phyloP scores from a whole-genome alignment of 2,329 filamentous ascomycete genomes.

The Blastomyces percursus region DNA sequence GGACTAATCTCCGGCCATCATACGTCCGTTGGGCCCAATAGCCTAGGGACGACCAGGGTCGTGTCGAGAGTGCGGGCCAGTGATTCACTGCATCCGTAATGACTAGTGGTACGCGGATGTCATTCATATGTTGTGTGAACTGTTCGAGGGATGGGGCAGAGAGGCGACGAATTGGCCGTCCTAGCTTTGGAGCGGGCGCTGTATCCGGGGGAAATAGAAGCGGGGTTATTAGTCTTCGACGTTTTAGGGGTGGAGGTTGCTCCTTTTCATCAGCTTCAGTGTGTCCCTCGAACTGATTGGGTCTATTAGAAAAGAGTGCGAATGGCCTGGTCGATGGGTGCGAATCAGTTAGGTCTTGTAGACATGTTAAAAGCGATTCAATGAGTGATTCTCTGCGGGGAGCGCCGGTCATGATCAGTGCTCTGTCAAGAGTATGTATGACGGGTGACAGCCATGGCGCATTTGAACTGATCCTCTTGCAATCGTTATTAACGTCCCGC shows the following conservation, averaged over 20 bases:
- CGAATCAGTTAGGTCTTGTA: slow-evolving; percentile 20
- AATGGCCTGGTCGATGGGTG: slow-evolving; percentile 5
- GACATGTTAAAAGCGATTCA: slow-evolving; percentile 25
- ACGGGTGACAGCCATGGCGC: slow-evolving; percentile 45
- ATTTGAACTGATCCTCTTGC: slow-evolving; percentile 13
- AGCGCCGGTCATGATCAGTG: slow-evolving; percentile 63
- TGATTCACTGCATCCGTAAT: slow-evolving; percentile 53
- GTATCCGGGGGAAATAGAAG: slow-evolving; percentile 26
- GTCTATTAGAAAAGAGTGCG: neutral
- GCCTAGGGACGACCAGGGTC: slow-evolving; percentile 58
- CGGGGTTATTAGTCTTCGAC: slow-evolving; percentile 20
- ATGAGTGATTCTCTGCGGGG: slow-evolving; percentile 42
- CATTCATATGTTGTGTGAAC: slow-evolving; percentile 52
- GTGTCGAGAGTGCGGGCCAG: slow-evolving; percentile 65
- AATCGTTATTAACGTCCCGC: slow-evolving; percentile 5
- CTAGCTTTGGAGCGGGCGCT: slow-evolving; percentile 25
- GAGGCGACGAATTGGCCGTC: slow-evolving; percentile 31
- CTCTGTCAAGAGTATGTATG: slow-evolving; percentile 60
- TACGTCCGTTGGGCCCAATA: slow-evolving; percentile 70
- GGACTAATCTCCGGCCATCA: slow-evolving; percentile 65
- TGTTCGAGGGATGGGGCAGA: slow-evolving; percentile 43
- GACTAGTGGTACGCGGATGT: slow-evolving; percentile 49
- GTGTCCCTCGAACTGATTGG: slow-evolving; percentile 6
- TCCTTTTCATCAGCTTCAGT: slow-evolving; percentile 2
- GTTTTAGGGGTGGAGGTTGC: slow-evolving; percentile 18